Evolutionary conservation across 2,329 filamentous ascomycete genomes (phyloP), one percentile per base, ranked within the genome.

Genomic region (Ophiognomonia clavigignenti-juglandacearum): DNA sequence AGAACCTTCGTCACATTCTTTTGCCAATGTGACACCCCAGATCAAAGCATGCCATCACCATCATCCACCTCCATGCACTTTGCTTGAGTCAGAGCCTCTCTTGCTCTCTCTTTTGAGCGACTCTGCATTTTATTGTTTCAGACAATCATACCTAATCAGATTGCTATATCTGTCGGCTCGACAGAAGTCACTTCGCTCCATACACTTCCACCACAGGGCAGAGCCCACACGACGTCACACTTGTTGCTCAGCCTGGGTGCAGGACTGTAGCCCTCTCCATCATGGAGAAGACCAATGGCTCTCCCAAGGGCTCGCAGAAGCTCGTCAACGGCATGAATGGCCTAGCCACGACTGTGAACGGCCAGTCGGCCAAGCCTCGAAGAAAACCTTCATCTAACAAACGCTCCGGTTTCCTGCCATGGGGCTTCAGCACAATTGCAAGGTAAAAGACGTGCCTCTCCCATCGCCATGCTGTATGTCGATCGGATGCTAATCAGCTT

Each of bases 381-480:
- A 61, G 60, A 51, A 65, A 59, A 44, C 54, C 53, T 11, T 47
- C 56, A 16, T 53, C 48, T 39, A 54, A 57, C 37, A 56, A 39
- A 22, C 27, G 55, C 23, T 55, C 58, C 6, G 59, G 67, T 26
- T 53, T 70, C 46, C 44, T 71, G 6, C 56, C 61, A 16, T 66
- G 71, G 60, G 54, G 70, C 32, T 65, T 81, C 52, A 77, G 66
- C 60, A 64, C 72, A 16, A 53, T 75, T 26, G 77, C 79, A 14
- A 78, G 82, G 81, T 81, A 70, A 47, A 26, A 4, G 3, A 67
- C 13, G 55, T 18, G 5, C 24, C 8, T 23, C 32, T 46, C 27
- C 41, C 18, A 10, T 11, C 19, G 26, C 9, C n/a, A 14, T 39
- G 32, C 11, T 9, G 19, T 36, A 38, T 26, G 24, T 10, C 24